Conservation (phyloP, 352 stramenopile species). For the Phytophthora fragariaefolia region DNA sequence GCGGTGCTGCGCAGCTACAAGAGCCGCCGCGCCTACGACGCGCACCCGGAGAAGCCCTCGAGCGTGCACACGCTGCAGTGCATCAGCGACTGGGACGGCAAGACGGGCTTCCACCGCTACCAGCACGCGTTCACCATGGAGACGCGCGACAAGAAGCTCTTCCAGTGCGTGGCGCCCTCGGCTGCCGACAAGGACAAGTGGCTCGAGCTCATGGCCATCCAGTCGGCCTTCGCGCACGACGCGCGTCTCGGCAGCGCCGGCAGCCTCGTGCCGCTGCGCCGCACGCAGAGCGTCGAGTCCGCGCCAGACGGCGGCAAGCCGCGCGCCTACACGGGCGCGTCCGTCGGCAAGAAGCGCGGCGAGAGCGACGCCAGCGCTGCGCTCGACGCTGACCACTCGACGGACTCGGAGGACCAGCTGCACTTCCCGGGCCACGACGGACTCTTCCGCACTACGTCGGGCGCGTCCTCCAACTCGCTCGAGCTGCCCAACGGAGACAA, state of each 20-base stretch:
- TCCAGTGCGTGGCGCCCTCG: slow-evolving; percentile 70
- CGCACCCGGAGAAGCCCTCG: slow-evolving; percentile 56
- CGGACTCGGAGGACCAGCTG: slow-evolving; percentile 33
- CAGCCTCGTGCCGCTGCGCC: slow-evolving; percentile 31
- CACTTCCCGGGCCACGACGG: slow-evolving; percentile 31
- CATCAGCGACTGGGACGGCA: slow-evolving; percentile 80
- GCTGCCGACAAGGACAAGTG: slow-evolving; percentile 63
- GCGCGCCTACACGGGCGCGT: slow-evolving; percentile 29
- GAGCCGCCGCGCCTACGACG: slow-evolving; percentile 47
- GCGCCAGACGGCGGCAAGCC: slow-evolving; percentile 21
- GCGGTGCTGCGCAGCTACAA: slow-evolving; percentile 85
- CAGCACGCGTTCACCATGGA: slow-evolving; percentile 76
- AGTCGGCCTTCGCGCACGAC: slow-evolving; percentile 35
- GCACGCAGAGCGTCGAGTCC: slow-evolving; percentile 35
- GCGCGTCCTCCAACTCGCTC: slow-evolving; percentile 31
- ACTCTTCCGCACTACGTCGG: slow-evolving; percentile 51
- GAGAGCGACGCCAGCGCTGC: slow-evolving; percentile 25
- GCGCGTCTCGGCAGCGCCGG: slow-evolving; percentile 35
- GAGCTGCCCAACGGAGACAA: slow-evolving; percentile 28
- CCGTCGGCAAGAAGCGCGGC: slow-evolving; percentile 19
- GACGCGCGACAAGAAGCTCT: slow-evolving; percentile 74
- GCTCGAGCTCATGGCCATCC: slow-evolving; percentile 63
- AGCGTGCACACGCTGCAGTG: slow-evolving; percentile 71
- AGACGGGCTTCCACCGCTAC: slow-evolving; percentile 79
- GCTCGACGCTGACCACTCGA: slow-evolving; percentile 30